Conservation (phyloP, 1,139 yeast genomes). For the Taiozyma sp. region DNA sequence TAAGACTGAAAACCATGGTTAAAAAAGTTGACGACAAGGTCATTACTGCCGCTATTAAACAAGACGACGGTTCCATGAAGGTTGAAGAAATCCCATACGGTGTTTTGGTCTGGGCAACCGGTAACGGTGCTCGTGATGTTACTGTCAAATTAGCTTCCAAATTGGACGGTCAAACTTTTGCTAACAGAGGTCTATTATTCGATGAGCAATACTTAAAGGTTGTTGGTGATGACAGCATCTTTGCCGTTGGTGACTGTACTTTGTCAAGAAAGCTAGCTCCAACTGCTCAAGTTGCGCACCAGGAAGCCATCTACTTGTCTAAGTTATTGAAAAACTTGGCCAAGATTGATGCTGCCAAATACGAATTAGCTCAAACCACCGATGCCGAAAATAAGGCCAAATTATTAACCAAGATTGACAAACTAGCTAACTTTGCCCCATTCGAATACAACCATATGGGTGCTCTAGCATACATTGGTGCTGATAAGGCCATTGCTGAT, state of each 20-base stretch:
- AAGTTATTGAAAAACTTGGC: slow-evolving; percentile 63
- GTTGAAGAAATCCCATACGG: slow-evolving; percentile 81
- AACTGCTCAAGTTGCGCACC: slow-evolving; percentile 96
- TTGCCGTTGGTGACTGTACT: slow-evolving; percentile 93
- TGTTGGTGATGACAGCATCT: slow-evolving; percentile 78
- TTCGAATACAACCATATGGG: slow-evolving; percentile 67
- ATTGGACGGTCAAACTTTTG: slow-evolving; percentile 75
- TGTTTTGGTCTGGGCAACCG: slow-evolving; percentile 95
- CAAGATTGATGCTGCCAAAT: slow-evolving; percentile 57
- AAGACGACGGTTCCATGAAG: slow-evolving; percentile 46
- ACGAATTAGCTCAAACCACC: slow-evolving; percentile 32
- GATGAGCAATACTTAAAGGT: slow-evolving; percentile 72
- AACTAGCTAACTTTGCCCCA: slow-evolving; percentile 49
- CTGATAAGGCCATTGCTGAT: slow-evolving; percentile 93
- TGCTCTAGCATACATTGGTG: slow-evolving; percentile 77
- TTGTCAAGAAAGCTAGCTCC: slow-evolving; percentile 85
- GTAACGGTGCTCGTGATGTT: slow-evolving; percentile 85
- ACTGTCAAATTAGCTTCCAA: slow-evolving; percentile 60
- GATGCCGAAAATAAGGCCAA: slow-evolving; percentile 29
- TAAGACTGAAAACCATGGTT: slow-evolving; percentile 82
- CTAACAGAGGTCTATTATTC: slow-evolving; percentile 84
- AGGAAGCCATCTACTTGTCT: slow-evolving; percentile 84
- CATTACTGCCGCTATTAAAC: slow-evolving; percentile 69
- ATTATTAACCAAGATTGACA: slow-evolving; percentile 63
- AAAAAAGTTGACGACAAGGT: slow-evolving; percentile 70